Conservation (phyloP, 768 basidiomycete species). For the Boletus rubroflammeus region DNA sequence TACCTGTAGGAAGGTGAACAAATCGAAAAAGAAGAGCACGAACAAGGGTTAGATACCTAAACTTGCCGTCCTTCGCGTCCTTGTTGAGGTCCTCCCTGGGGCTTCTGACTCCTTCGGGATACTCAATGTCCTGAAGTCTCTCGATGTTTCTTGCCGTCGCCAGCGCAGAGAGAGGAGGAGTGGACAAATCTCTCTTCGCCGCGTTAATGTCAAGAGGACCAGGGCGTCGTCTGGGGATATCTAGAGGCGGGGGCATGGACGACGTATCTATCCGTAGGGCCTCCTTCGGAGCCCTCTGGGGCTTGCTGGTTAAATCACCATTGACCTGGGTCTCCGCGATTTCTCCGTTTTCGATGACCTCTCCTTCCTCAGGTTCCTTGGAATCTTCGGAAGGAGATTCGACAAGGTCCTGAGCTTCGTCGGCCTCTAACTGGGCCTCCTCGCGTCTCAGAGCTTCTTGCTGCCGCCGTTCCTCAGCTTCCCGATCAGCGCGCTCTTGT, state of each 20-base stretch:
- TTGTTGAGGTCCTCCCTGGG: slow-evolving; percentile 84
- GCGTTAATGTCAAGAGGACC: slow-evolving; percentile 68
- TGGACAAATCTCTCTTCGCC: slow-evolving; percentile 40
- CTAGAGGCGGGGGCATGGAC: slow-evolving; percentile 37
- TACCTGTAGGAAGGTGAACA: slow-evolving; percentile 53
- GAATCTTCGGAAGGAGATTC: slow-evolving; percentile 42
- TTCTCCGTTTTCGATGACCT: slow-evolving; percentile 34
- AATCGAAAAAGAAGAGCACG: not conserved
- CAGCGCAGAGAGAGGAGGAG: slow-evolving; percentile 51
- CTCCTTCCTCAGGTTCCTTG: slow-evolving; percentile 41
- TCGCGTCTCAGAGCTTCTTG: slow-evolving; percentile 21
- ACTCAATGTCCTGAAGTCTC: slow-evolving; percentile 70
- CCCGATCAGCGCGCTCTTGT: slow-evolving; percentile 40
- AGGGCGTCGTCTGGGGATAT: slow-evolving; percentile 50
- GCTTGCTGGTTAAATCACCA: slow-evolving; percentile 42
- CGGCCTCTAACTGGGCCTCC: slow-evolving; percentile 35
- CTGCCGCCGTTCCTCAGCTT: slow-evolving; percentile 30
- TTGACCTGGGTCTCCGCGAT: slow-evolving; percentile 23
- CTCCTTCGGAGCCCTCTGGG: slow-evolving; percentile 41
- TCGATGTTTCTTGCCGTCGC: slow-evolving; percentile 83
- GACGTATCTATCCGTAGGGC: slow-evolving; percentile 65
- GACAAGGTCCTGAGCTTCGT: slow-evolving; percentile 32
- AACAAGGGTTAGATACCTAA: slow-evolving; percentile 50
- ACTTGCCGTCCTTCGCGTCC: slow-evolving; percentile 82
- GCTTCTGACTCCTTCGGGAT: slow-evolving; percentile 80